Percentiles rank a stretch among this genome's conserved stretches.
phyloP scores from a whole-genome alignment of 2,329 filamentous ascomycete species.

The Hypoxylon sp. region DNA sequence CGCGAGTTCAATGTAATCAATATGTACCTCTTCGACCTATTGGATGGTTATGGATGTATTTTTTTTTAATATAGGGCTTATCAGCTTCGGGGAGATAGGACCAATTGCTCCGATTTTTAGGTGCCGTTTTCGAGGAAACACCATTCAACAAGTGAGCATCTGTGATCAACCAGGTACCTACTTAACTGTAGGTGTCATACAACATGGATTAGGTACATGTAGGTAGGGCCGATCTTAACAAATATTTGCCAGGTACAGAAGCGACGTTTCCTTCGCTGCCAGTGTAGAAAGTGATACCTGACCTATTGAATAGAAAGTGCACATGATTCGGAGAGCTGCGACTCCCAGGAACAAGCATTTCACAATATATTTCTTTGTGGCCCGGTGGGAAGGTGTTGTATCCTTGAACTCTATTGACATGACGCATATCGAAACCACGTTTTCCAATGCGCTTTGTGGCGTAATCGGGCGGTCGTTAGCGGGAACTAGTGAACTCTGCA shows the following conservation, averaged over 20 bases:
- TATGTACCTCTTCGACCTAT: not conserved
- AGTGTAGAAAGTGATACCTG: not conserved
- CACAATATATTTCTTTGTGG: not conserved
- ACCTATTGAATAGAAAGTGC: not conserved
- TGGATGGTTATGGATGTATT: too few relatives aligned
- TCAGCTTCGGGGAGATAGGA: not conserved
- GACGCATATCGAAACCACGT: conserved; percentile 12
- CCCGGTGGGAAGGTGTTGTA: not conserved
- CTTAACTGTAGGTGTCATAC: not conserved
- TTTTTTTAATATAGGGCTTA: not conserved
- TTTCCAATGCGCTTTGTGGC: conserved; percentile 16
- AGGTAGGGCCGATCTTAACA: conserved; percentile 1
- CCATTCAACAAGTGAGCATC: not conserved
- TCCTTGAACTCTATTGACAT: not conserved
- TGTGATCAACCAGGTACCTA: conserved; percentile 1
- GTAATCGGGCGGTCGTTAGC: conserved; percentile 18
- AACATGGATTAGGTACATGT: not conserved
- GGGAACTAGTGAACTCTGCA: conserved; percentile 10
- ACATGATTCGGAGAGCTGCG: not conserved
- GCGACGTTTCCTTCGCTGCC: not conserved
- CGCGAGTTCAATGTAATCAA: not conserved
- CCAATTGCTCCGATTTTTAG: conserved; percentile 2
- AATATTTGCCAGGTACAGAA: not conserved
- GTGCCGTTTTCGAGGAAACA: not conserved
- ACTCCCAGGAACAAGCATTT: not conserved